Percentiles rank a stretch among this genome's conserved stretches.
Conservation (phyloP, 805 yeast species). For the Komagataella phaffii region DNA sequence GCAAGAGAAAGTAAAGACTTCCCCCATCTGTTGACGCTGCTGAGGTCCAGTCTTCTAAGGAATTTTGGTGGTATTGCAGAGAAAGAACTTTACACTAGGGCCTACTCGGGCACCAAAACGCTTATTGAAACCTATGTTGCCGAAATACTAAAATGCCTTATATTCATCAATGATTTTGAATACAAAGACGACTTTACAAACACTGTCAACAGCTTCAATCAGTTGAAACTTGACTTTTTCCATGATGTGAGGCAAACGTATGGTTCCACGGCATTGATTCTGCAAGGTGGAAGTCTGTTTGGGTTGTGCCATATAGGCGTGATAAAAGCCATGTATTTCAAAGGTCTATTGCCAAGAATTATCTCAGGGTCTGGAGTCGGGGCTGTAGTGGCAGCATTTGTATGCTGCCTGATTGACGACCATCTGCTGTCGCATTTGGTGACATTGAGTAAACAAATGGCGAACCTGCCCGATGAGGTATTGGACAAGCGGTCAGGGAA, state of each 20-base stretch:
- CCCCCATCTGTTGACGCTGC: conserved; percentile 42
- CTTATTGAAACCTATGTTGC: conserved; percentile 77
- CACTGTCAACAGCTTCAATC: conserved; percentile 33
- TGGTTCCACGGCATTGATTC: conserved; percentile 80
- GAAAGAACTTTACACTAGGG: conserved; percentile 62
- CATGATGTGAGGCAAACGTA: conserved; percentile 78
- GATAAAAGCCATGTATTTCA: conserved; percentile 65
- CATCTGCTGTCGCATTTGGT: conserved; percentile 37
- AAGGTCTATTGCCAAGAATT: conserved; percentile 69
- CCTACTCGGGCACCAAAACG: conserved; percentile 80
- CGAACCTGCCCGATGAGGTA: conserved; percentile 3
- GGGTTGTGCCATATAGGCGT: conserved; percentile 93
- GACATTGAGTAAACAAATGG: conserved; percentile 19
- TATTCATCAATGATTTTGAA: conserved; percentile 36
- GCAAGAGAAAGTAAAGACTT: conserved; percentile 52
- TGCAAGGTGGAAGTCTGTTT: conserved; percentile 92
- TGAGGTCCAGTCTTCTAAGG: conserved; percentile 74
- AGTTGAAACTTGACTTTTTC: conserved; percentile 58
- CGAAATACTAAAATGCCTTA: conserved; percentile 61
- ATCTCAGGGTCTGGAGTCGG: conserved; percentile 92
- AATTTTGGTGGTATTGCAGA: conserved; percentile 88
- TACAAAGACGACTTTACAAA: conserved; percentile 7
- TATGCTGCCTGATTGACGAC: conserved; percentile 57
- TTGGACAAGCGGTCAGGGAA: conserved; percentile 38
- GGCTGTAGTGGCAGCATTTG: conserved; percentile 79